Base-by-base conservation (phyloP, 345 rosid species). In the Firmiana major region DNA sequence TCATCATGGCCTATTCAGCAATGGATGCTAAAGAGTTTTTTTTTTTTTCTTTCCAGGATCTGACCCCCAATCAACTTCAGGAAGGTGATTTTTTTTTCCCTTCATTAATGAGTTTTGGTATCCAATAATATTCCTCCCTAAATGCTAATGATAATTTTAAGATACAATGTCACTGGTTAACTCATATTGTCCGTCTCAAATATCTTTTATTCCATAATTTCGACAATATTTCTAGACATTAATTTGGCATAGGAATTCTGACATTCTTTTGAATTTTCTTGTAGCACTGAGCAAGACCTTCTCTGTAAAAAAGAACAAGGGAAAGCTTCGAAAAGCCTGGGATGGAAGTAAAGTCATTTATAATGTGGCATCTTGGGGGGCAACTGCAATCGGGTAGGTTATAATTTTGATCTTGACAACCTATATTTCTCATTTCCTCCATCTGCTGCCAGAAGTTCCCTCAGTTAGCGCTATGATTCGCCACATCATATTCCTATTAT, bases 241-340 rank as follows among this genome's bases (percentile, higher is more conserved):
- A 36, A 62, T 53, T 71, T 63, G 22, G 49, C 70, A 21, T 38
- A 63, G 49, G 34, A 74, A 60, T 64, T 36, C 80, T 81, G 75
- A 84, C 60, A 59, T 65, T 59, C 26, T 24, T 8, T 64, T 53
- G 43, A 75, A 64, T 70, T 81, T 70, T 73, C 10, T 71, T 73
- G 84, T 82, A 96, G 98, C 97, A 65, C 94, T 96, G 67, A 80
- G 94, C 88, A 96, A 89, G 84, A 92, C 93, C 81, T 93, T 96
- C 80, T 91, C 97, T 9, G 85, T 87, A n/a, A 93, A 90, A 80
- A 96, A 87, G 89, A 89, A 89, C 46, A 92, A 90, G 79, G 97
- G 99, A 74, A 96, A 90, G 86, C 97, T 96, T 79, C 93, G 90
- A n/a, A 93, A 87, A 88, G 99, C 97, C 22, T 96, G 97, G 99